Evolutionary conservation across 805 yeast genomes (phyloP).

Genomic region (Jamesozyma spencerorum): DNA sequence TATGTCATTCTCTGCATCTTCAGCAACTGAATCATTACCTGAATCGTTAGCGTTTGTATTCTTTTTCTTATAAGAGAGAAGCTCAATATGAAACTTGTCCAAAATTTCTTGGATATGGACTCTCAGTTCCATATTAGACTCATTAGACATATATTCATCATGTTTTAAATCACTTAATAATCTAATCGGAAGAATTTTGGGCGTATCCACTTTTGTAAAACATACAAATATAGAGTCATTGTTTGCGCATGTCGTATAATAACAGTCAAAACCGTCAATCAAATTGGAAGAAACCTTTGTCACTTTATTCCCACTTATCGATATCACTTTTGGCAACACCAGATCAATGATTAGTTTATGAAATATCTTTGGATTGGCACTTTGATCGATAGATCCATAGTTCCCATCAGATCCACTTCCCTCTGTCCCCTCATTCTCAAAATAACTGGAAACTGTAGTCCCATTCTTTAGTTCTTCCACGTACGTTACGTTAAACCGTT

Average conservation of each 20-base stretch:
- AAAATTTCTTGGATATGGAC: slow-evolving; percentile 20
- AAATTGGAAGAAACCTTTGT: slow-evolving; percentile 25
- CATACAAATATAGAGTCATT: slow-evolving; percentile 17
- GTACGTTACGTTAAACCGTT: slow-evolving; percentile 19
- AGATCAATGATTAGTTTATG: slow-evolving; percentile 23
- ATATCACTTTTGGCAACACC: slow-evolving; percentile 26
- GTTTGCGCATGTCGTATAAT: slow-evolving; percentile 20
- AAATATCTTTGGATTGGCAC: slow-evolving; percentile 8
- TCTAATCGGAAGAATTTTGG: slow-evolving; percentile 28
- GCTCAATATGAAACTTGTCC: slow-evolving; percentile 25
- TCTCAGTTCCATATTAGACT: slow-evolving; percentile 18
- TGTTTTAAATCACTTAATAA: slow-evolving; percentile 25
- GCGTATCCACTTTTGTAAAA: slow-evolving; percentile 19
- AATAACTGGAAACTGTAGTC: slow-evolving; percentile 19
- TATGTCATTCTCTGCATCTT: slow-evolving; percentile 24
- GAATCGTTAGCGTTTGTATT: no score
- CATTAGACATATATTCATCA: slow-evolving; percentile 11
- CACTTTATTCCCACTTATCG: slow-evolving; percentile 26
- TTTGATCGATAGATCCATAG: slow-evolving; percentile 18
- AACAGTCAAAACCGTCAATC: slow-evolving; percentile 29
- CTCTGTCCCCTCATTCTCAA: slow-evolving; percentile 5
- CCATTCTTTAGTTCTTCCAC: slow-evolving; percentile 22
- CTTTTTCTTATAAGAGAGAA: slow-evolving; percentile 15
- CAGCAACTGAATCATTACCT: no score
- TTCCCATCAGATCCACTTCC: slow-evolving; percentile 7